A percentile compares a stretch with the other conserved stretches of the same genome.
These are phyloP conservation scores for Phytopythium montanum DNA, from an alignment of 352 stramenopile genomes.

Conservation along the genomic window DNA sequence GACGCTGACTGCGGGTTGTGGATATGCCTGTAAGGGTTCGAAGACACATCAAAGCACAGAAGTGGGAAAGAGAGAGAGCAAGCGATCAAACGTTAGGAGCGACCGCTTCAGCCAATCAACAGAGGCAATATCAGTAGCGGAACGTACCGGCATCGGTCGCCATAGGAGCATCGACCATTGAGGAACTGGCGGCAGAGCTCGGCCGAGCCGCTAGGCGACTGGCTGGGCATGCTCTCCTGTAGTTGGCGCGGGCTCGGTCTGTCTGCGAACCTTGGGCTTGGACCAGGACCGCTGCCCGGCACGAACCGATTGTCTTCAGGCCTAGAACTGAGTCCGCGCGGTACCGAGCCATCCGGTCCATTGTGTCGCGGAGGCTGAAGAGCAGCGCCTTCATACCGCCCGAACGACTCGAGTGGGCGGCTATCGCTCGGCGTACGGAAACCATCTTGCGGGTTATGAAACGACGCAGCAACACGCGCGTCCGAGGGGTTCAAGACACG, in stretches of 20 bases:
- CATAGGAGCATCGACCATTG: constrained; percentile 63
- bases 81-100: background rate
- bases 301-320: background rate
- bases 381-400: background rate
- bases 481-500: background rate
- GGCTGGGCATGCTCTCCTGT: constrained; percentile 17
- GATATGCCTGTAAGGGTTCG: constrained; percentile 36
- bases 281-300: background rate
- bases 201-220: constrained; percentile 34
- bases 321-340: constrained; percentile 6
- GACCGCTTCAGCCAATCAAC: constrained; percentile 5
- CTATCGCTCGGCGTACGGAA: constrained; percentile 1
- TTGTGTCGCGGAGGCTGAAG: background rate
- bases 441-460: background rate
- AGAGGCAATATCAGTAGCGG: constrained; percentile 8
- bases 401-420: background rate
- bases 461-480: background rate
- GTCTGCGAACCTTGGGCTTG: constrained; percentile 22
- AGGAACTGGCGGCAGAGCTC: constrained; percentile 80
- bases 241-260: constrained; percentile 14
- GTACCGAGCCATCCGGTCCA: background rate
- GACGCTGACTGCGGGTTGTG: constrained; percentile 34
- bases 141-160: constrained; percentile 80
- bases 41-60: background rate
- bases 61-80: background rate